Evolutionary conservation across 2,329 filamentous ascomycete species (phyloP).

Genomic region (Chalara sp.): DNA sequence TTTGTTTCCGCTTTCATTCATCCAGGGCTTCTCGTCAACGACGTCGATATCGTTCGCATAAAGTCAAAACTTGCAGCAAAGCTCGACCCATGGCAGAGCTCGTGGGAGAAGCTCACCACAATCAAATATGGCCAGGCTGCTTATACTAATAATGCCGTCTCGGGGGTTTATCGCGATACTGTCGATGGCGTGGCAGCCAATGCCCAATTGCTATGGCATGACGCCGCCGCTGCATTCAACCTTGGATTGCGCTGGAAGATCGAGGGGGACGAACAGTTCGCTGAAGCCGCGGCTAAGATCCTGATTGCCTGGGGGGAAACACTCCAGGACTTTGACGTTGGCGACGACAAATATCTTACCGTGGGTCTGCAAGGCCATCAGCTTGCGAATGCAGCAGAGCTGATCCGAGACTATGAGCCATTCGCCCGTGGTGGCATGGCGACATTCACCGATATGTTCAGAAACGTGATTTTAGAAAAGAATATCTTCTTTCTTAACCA

Average conservation of each 20-base stretch:
- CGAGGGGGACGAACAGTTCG: slow-evolving; percentile 1
- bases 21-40: background rate
- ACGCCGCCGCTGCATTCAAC: slow-evolving; percentile 5
- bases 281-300: slow-evolving; percentile 5
- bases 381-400: slow-evolving; percentile 38
- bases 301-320: slow-evolving; percentile 5
- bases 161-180: slow-evolving; percentile 1
- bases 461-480: slow-evolving; percentile 27
- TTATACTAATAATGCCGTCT: slow-evolving; percentile 4
- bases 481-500: slow-evolving; percentile 11
- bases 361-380: slow-evolving; percentile 39
- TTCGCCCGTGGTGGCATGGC: slow-evolving; percentile 26
- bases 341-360: slow-evolving; percentile 32
- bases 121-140: background rate
- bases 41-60: background rate
- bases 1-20: background rate
- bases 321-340: slow-evolving; percentile 16
- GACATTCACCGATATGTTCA: slow-evolving; percentile 18
- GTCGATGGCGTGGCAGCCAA: background rate
- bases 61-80: slow-evolving; percentile 1
- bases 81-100: slow-evolving; percentile 5
- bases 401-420: slow-evolving; percentile 25
- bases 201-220: slow-evolving; percentile 3
- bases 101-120: slow-evolving; percentile 3
- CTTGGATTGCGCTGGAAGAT: slow-evolving; percentile 6